Conservation (phyloP, 2,329 filamentous ascomycete species). For the Sclerotinia subarctica region DNA sequence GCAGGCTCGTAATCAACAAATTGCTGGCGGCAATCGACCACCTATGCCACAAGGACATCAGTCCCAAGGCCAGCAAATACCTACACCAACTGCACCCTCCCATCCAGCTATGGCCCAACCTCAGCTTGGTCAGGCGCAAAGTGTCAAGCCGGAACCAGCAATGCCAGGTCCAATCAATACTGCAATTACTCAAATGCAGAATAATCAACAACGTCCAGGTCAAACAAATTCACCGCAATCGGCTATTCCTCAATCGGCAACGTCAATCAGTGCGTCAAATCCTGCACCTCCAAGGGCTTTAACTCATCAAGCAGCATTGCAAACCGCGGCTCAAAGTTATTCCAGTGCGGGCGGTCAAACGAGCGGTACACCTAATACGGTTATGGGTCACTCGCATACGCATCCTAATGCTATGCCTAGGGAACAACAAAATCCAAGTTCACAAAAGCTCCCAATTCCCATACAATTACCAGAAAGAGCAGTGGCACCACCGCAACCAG, state of each 20-base stretch:
- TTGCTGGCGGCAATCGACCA: constrained; percentile 31
- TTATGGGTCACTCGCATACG: constrained; percentile 38
- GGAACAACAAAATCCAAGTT: constrained; percentile 33
- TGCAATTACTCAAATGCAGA: constrained; percentile 32
- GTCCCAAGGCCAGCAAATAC: constrained; percentile 23
- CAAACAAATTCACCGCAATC: constrained; percentile 38
- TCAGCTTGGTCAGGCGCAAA: constrained; percentile 23
- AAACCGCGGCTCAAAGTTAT: constrained; percentile 38
- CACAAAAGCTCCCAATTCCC: constrained; percentile 43
- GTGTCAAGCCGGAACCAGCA: constrained; percentile 35
- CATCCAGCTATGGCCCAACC: constrained; percentile 25
- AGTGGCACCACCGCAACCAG: constrained; percentile 68
- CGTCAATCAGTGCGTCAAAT: constrained; percentile 30
- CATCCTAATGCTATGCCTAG: constrained; percentile 30
- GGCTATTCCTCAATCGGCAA: constrained; percentile 35
- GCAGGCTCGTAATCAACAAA: constrained; percentile 38
- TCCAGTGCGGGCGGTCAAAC: constrained; percentile 33
- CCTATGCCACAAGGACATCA: constrained; percentile 29
- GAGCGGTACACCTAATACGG: constrained; percentile 28
- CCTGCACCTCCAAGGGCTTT: constrained; percentile 30
- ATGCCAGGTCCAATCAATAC: constrained; percentile 36
- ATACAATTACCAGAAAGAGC: constrained; percentile 70
- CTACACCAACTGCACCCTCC: constrained; percentile 28
- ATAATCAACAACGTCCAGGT: constrained; percentile 27
- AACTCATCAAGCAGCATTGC: constrained; percentile 36